Base-by-base conservation (phyloP, 176 grass and related monocot genomes). In the Carex myosuroides region DNA sequence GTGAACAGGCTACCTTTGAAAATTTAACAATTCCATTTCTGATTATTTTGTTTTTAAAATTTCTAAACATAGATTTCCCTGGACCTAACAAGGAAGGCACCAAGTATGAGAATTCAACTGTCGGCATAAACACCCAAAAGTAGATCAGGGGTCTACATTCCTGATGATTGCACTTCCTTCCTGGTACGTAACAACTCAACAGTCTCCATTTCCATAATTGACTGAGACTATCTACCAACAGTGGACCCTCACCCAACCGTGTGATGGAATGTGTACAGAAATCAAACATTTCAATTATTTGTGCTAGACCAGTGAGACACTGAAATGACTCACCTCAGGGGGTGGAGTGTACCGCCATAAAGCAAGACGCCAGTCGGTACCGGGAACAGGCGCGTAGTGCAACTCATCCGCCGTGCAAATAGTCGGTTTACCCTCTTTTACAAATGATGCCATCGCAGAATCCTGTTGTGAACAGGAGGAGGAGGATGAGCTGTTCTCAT, bases 361-460 rank as follows among this genome's bases (percentile, higher is more conserved):
- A 76, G 96, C 96, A 71, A 99, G 88, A 52, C 89, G 89, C 96
- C 96, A 99, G 64, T 99, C 91, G 11, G 91, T 94, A 87, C 96
- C 93, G 5, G 93, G 93, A 46, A 99, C 96, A 33, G 90, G 89
- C 54, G 87, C 91, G 70, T 94, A 99, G 89, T 94, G 96, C 84
- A 99, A 86, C 88, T 95, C 96, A 41, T 99, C 96, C 3, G 96
- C 96, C 13, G 96, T 94, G 85, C 96, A 99, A 59, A 95, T 87
- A 26, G 85, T 82, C 46, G 96, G 91, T 69, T 92, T 99, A 55
- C 48, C 80, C 30, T 90, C 90, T 48, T 83, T 71, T 50, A 85
- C 62, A 87, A 85, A 88, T 2, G 86, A 81, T 2, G 63, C 41
- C 0, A 32, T 76, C 0, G 67, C 37, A 0, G 85, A 21, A 4